These are phyloP conservation scores for Salvia sclarea DNA, from an alignment of 305 asterid genomes.

Conservation along the genomic window DNA sequence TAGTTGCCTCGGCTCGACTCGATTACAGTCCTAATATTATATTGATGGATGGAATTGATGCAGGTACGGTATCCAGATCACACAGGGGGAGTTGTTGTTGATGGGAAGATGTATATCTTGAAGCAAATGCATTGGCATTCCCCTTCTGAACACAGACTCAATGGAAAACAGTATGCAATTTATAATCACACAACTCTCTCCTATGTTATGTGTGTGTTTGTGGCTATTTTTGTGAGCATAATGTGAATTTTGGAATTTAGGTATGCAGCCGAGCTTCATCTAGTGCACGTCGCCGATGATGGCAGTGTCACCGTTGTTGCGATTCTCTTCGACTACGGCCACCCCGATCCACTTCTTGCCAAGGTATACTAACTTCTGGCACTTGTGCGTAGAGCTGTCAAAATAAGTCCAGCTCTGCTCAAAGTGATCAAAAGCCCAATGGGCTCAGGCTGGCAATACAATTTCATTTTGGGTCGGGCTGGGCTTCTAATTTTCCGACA, in stretches of 20 bases:
- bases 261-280: slow-evolving; percentile 71
- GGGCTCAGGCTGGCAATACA: too few relatives aligned
- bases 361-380: slow-evolving; percentile 37
- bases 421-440: too few relatives aligned
- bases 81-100: slow-evolving; percentile 49
- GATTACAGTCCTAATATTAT: too few relatives aligned
- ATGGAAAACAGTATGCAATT: slow-evolving; percentile 38
- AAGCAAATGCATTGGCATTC: slow-evolving; percentile 67
- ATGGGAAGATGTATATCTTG: slow-evolving; percentile 57
- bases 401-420: too few relatives aligned
- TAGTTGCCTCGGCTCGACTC: too few relatives aligned
- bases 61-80: slow-evolving; percentile 69
- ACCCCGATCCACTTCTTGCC: slow-evolving; percentile 58
- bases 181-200: not conserved
- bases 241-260: slow-evolving; percentile 27
- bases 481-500: too few relatives aligned
- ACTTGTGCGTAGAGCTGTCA: too few relatives aligned
- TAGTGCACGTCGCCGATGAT: slow-evolving; percentile 59
- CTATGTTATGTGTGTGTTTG: not conserved
- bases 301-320: slow-evolving; percentile 50
- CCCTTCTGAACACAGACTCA: slow-evolving; percentile 50
- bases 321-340: slow-evolving; percentile 49
- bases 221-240: not conserved
- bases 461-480: too few relatives aligned
- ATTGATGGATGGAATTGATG: slow-evolving; percentile 12